A percentile compares a stretch with the other conserved stretches of the same genome.
These are phyloP conservation scores for Didymella lethalis DNA, from an alignment of 2,329 filamentous ascomycete genomes.

Conservation along the genomic window DNA sequence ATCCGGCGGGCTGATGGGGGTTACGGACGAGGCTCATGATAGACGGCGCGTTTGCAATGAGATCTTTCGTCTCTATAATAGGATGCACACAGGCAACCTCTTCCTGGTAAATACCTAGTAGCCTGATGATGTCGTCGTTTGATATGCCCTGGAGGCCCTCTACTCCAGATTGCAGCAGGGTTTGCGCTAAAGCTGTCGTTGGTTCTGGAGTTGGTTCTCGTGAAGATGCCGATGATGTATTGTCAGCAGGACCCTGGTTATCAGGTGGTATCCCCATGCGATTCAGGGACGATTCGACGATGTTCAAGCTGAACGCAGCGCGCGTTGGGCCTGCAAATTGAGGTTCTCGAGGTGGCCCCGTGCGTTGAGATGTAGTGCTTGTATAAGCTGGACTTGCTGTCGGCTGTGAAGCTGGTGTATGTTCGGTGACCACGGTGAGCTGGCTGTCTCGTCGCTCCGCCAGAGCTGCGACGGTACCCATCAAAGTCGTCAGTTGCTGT, in stretches of 20 bases:
- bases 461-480: slow-evolving; percentile 19
- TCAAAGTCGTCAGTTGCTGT: slow-evolving; percentile 24
- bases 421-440: background rate
- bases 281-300: slow-evolving; percentile 30
- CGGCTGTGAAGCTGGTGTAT: slow-evolving; percentile 11
- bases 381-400: slow-evolving; percentile 19
- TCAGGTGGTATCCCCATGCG: slow-evolving; percentile 26
- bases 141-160: slow-evolving; percentile 22
- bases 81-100: slow-evolving; percentile 30
- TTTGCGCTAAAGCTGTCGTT: background rate
- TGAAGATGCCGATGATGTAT: slow-evolving; percentile 22
- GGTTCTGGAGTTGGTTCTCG: slow-evolving; percentile 22
- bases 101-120: slow-evolving; percentile 30
- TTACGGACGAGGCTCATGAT: slow-evolving; percentile 20
- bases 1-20: background rate
- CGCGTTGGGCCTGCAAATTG: slow-evolving; percentile 33
- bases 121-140: slow-evolving; percentile 18
- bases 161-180: background rate
- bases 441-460: slow-evolving; percentile 11
- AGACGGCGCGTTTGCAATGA: slow-evolving; percentile 16
- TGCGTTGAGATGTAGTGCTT: slow-evolving; percentile 13
- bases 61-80: slow-evolving; percentile 25
- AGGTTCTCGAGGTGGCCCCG: slow-evolving; percentile 22
- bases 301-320: slow-evolving; percentile 32
- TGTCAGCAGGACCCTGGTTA: slow-evolving; percentile 1